Percentiles rank a stretch among this genome's conserved stretches.
Conservation (phyloP, 2,329 filamentous ascomycete genomes). For the Cladophialophora exuberans region DNA sequence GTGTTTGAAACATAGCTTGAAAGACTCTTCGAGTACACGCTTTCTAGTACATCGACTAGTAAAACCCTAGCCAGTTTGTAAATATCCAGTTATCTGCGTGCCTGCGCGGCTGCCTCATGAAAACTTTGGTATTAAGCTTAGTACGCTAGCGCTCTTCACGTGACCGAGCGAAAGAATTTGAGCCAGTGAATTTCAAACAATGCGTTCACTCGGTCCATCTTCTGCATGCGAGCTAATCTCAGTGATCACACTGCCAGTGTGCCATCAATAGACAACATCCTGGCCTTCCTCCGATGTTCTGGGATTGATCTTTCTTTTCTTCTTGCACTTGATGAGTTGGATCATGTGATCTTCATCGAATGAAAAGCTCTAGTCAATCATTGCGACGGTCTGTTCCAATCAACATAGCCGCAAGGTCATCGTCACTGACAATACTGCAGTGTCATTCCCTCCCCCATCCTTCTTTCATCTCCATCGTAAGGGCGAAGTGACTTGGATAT, state of each 20-base stretch:
- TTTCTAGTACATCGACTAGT: no score
- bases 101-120: no score
- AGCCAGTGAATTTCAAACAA: slow-evolving; percentile 3
- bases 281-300: not conserved
- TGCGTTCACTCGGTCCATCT: not conserved
- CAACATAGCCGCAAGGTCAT: not conserved
- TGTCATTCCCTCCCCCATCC: not conserved
- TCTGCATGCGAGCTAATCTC: slow-evolving; percentile 5
- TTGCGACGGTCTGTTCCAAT: not conserved
- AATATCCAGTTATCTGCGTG: no score
- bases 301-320: not conserved
- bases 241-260: not conserved
- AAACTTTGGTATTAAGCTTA: no score
- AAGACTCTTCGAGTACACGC: no score
- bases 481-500: slow-evolving; percentile 9
- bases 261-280: not conserved
- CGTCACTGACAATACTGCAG: slow-evolving; percentile 11
- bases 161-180: no score
- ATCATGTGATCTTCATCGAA: not conserved
- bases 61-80: no score
- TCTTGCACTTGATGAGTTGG: not conserved
- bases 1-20: no score
- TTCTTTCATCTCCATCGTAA: not conserved
- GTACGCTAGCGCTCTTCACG: no score
- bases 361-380: not conserved